Evolutionary conservation across 2,329 filamentous ascomycete species (phyloP), one percentile per base, ranked within the genome.

Genomic region (Bisporella sp.): DNA sequence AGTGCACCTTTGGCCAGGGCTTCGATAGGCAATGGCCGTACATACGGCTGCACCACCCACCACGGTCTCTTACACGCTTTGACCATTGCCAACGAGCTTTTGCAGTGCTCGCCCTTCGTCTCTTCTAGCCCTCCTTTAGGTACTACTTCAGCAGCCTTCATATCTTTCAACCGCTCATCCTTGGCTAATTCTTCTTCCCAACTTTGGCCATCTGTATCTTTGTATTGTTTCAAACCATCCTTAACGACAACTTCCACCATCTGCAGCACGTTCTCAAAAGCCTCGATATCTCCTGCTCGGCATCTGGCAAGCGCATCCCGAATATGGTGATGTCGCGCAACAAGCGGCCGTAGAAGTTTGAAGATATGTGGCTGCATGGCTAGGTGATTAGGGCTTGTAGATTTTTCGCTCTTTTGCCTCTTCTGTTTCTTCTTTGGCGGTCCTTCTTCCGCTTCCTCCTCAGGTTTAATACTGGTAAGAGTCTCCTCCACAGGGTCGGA

Each of bases 341-440:
- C 83, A 29, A 97, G 78, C 32, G 92, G 84, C 12, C 92, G 81
- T 28, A 97, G 78, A 30, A 99, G 78, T 66, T 95, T 87, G 74
- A 99, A 99, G 41, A 96, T 79, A 68, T 99, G 93, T 1, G 89
- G 82, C 68, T 97, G 91, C 76, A 96, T 88, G 33, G 83, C 83
- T 8, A 79, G 75, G 45, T 96, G 73, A 66, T 93, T 97, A 4
- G 71, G 79, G 61, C 57, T 71, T 67, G 53, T 66, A 4, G 57
- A 52, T 46, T 56, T 69, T 40, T 70, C 68, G 6, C 55, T 63
- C 53, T 66, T 59, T 13, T 62, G 72, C 48, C 69, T 70, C 42
- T 68, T 68, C 48, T 71, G 69, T 45, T 70, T 70, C 54, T 68
- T 68, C 57, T 67, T 66, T 37, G 65, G 63, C 31, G 61, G 62